Base-by-base conservation (phyloP, 768 basidiomycete species). In the Lyophyllum decastes region DNA sequence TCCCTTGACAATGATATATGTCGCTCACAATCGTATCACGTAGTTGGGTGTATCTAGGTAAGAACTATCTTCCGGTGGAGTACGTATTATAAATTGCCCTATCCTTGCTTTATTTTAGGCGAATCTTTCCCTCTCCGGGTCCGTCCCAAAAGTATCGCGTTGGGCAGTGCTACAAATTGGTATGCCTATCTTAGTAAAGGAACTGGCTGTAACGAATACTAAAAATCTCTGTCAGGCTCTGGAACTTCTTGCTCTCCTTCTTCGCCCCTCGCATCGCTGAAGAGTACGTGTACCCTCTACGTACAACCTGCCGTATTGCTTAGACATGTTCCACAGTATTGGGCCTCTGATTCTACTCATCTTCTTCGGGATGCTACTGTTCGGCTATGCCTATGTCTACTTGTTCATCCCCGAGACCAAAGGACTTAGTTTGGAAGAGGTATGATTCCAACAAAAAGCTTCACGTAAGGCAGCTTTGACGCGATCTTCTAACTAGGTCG, bases 71-170 rank as follows among this genome's bases (percentile, higher is more conserved):
- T 19, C 19, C 17, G 16, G 24, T n/a, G 9, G 9, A 21, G 24
- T 51, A 0, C 8, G 24, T 50, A 4, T 16, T 8, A 3, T 9
- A 5, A 14, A 22, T 11, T n/a, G 30, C 2, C 2, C 14, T 44
- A 19, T 4, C 47, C 19, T 57, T 46, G 8, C 19, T n/a, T 33
- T 41, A 12, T 7, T 38, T 12, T 49, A 66, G 72, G 88, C 51
- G 89, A 92, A 76, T 87, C 84, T 19, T 92, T 92, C 82, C 91
- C 90, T 14, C 82, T 92, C 22, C 85, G 89, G 47, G 87, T 93
- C 45, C 82, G 90, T 55, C 82, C 91, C 6, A 91, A 91, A 70
- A 77, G 82, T 61, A 91, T 92, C 66, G 90, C 90, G 0, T 76
- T 91, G n/a, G 88, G 88, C 9, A 87, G 86, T 46, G 76, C 76